phyloP scores from a whole-genome alignment of 345 rosid genomes.

The Pistacia vera region DNA sequence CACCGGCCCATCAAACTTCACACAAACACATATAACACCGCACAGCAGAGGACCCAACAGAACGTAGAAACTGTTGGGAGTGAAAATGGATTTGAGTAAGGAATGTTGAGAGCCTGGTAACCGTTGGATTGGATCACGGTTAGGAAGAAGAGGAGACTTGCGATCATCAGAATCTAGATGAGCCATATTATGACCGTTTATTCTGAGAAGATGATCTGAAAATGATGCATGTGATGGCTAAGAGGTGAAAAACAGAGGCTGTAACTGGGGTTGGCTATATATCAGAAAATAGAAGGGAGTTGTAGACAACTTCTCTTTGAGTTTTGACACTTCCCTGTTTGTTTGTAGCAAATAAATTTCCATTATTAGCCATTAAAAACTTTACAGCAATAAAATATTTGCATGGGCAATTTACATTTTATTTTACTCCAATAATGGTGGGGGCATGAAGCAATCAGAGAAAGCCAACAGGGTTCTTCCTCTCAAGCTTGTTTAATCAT shows the following conservation, averaged over 20 bases:
- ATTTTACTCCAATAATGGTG: background rate
- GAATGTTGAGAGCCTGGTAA: conserved; percentile 19
- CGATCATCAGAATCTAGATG: conserved; percentile 36
- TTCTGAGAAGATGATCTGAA: conserved; percentile 17
- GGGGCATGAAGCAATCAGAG: too few species aligned
- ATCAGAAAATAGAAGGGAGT: background rate
- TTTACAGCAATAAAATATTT: too few species aligned
- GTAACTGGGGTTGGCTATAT: background rate
- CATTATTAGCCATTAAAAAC: too few species aligned
- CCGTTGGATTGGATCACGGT: conserved; percentile 25
- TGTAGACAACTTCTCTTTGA: background rate
- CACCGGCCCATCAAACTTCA: conserved; percentile 42
- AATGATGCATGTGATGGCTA: background rate
- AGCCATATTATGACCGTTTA: conserved; percentile 32
- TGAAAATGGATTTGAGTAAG: conserved; percentile 36
- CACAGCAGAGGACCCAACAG: conserved; percentile 71
- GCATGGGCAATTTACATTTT: background rate
- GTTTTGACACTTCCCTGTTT: background rate
- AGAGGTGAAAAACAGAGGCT: background rate
- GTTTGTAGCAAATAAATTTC: conserved; percentile 7
- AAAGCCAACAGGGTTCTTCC: too few species aligned
- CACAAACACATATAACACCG: conserved; percentile 44
- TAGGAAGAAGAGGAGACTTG: conserved; percentile 65
- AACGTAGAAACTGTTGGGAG: conserved; percentile 52
- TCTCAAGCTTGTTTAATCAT: background rate